Evolutionary conservation across 2,329 filamentous ascomycete species (phyloP).

Genomic region (Trichoderma sp.): DNA sequence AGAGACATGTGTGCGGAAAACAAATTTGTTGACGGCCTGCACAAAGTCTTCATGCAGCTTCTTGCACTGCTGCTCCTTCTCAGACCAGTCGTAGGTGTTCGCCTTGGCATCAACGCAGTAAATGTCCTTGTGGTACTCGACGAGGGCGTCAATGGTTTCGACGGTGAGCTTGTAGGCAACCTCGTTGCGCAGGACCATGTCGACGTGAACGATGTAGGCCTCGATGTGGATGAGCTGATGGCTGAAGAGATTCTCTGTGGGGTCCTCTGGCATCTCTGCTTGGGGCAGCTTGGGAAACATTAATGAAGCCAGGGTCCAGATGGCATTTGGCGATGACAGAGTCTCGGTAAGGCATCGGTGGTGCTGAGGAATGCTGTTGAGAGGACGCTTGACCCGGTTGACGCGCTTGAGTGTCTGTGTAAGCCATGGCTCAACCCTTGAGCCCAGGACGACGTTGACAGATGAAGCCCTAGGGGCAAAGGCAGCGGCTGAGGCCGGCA

Average conservation of each 20-base stretch:
- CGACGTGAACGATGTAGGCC: constrained; percentile 97
- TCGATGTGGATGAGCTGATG: constrained; percentile 92
- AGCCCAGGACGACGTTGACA: constrained; percentile 90
- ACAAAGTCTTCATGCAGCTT: constrained; percentile 97
- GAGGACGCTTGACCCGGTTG: constrained; percentile 92
- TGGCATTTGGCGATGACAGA: constrained; percentile 83
- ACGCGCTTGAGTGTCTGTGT: constrained; percentile 96
- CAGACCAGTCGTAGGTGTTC: constrained; percentile 90
- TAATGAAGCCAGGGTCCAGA: constrained; percentile 91
- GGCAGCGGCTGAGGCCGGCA: constrained; percentile 93
- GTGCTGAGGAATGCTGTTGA: constrained; percentile 96
- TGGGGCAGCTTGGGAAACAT: constrained; percentile 92
- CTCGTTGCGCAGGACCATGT: constrained; percentile 97
- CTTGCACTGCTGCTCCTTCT: constrained; percentile 95
- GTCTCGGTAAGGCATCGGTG: constrained; percentile 94
- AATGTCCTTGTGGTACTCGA: constrained; percentile 95
- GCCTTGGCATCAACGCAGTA: constrained; percentile 90
- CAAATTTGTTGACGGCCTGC: constrained; percentile 95
- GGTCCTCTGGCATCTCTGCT: constrained; percentile 78
- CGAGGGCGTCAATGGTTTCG: constrained; percentile 89
- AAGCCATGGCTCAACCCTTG: constrained; percentile 94
- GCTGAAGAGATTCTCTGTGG: constrained; percentile 88
- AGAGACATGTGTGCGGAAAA: constrained; percentile 85
- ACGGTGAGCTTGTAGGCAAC: constrained; percentile 96
- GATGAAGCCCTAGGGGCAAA: constrained; percentile 89